Evolutionary conservation across 768 basidiomycete genomes (phyloP).

Genomic region (Dacryopinax spathularia): DNA sequence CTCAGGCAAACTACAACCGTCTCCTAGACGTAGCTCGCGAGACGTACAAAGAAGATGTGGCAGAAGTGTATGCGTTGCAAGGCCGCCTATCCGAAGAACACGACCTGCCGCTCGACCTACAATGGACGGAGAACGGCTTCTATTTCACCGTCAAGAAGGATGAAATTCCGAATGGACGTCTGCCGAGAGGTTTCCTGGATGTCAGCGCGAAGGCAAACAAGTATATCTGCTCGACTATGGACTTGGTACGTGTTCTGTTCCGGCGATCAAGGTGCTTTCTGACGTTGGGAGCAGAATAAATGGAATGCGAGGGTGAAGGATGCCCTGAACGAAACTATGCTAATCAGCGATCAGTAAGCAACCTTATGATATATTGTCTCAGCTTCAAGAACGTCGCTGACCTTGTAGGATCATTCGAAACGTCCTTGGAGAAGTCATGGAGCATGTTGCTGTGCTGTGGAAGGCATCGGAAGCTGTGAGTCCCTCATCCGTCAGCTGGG

Average conservation of each 20-base stretch:
- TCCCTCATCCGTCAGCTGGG: neutral
- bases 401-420: constrained; percentile 57
- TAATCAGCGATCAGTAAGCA: constrained; percentile 64
- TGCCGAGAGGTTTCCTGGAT: constrained; percentile 63
- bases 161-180: constrained; percentile 38
- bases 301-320: constrained; percentile 82
- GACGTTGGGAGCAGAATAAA: constrained; percentile 45
- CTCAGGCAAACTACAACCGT: constrained; percentile 58
- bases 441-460: constrained; percentile 66
- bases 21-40: constrained; percentile 89
- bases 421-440: constrained; percentile 53
- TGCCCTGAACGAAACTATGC: constrained; percentile 74
- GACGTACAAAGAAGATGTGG: constrained; percentile 85
- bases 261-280: neutral
- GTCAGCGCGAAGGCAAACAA: constrained; percentile 50
- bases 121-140: constrained; percentile 56
- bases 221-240: constrained; percentile 64
- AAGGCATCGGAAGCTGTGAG: constrained; percentile 78
- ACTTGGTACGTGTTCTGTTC: constrained; percentile 44
- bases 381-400: neutral
- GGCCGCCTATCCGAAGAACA: constrained; percentile 45
- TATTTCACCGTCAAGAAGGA: constrained; percentile 55
- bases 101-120: constrained; percentile 46
- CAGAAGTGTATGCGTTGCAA: constrained; percentile 66
- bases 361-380: neutral